A percentile compares a stretch with the other conserved stretches of the same genome.
Evolutionary conservation across 2,329 filamentous ascomycete genomes (phyloP).

Genomic region (Plectosphaerella sp.): DNA sequence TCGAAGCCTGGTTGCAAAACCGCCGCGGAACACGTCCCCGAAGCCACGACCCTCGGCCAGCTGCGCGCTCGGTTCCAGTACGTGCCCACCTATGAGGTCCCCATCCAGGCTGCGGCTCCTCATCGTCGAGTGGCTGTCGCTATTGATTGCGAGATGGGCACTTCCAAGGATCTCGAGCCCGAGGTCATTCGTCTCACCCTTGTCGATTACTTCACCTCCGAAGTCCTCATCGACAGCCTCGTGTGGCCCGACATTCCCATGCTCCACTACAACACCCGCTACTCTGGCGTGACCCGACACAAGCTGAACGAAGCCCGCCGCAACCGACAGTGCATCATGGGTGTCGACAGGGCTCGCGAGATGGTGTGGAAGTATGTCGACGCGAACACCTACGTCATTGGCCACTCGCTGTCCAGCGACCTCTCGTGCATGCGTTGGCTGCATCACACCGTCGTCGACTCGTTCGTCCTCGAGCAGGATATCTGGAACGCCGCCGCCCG

Average conservation of each 20-base stretch:
- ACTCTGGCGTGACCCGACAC: conserved; percentile 39
- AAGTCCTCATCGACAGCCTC: conserved; percentile 43
- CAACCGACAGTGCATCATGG: conserved; percentile 29
- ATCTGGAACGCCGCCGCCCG: conserved; percentile 2
- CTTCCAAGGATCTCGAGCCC: conserved; percentile 32
- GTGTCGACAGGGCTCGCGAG: conserved; percentile 33
- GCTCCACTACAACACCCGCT: conserved; percentile 43
- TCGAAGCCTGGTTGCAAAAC: background rate
- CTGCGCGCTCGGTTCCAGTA: background rate
- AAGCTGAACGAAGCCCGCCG: conserved; percentile 31
- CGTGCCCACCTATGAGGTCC: background rate
- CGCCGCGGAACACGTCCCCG: background rate
- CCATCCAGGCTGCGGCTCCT: background rate
- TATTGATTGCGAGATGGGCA: conserved; percentile 54
- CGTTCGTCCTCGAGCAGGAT: conserved; percentile 27
- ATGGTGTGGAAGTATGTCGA: conserved; percentile 39
- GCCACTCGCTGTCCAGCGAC: conserved; percentile 38
- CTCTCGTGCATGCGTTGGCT: conserved; percentile 42
- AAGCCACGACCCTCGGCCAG: background rate
- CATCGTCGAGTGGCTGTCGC: conserved; percentile 27
- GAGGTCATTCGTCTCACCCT: conserved; percentile 49
- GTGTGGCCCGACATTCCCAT: conserved; percentile 43
- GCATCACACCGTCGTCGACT: conserved; percentile 40
- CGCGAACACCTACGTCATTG: conserved; percentile 41
- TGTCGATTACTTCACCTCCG: conserved; percentile 45